Evolutionary conservation across 1,284 basidiomycete genomes (phyloP), one percentile per base, ranked within the genome.

Genomic region (Trichosporon sp.): DNA sequence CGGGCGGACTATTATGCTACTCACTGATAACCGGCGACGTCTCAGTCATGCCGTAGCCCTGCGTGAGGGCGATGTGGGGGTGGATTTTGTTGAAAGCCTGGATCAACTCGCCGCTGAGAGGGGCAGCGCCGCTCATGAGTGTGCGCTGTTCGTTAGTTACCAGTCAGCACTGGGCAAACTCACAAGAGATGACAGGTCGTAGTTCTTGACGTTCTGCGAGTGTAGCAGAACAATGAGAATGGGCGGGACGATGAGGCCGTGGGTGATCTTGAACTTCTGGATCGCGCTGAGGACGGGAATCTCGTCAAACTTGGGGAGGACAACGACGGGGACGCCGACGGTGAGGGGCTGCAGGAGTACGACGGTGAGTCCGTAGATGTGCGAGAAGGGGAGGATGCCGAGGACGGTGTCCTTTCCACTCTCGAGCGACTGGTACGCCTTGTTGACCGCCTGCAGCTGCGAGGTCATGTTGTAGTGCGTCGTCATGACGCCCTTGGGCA

Each of bases 101-200:
- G 43, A 76, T 76, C 12, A 84, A 73, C 31, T 82, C 79, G 31
- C 74, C 63, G 2, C 91, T 89, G 4, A 94, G 86, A 0, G 94
- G 93, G 2, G 95, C 95, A 0, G 94, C 95, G 6, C 92, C 94
- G 1, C 89, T 91, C 75, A 90, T 86, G 65, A 94, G 81, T n/a
- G 85, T 83, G 10, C 96, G 80, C 2, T 88, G 87, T 2, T 2
- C 14, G 86, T 87, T 66, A 95, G 73, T 40, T 43, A 2, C 16
- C 6, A 5, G 16, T 8, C 8, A 21, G 14, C 14, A 14, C 2
- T n/a, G 35, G 35, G 4, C 4, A 63, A 63, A 35, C 59, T 63
- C 59, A 63, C 59, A 2, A 71, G 31, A 1, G 64, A 68, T 2
- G 86, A 88, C 66, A 95, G 73, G 77, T 94, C 87, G 81, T 91